phyloP scores from a whole-genome alignment of 2,329 filamentous ascomycete genomes.

The Eurotiales sp. region DNA sequence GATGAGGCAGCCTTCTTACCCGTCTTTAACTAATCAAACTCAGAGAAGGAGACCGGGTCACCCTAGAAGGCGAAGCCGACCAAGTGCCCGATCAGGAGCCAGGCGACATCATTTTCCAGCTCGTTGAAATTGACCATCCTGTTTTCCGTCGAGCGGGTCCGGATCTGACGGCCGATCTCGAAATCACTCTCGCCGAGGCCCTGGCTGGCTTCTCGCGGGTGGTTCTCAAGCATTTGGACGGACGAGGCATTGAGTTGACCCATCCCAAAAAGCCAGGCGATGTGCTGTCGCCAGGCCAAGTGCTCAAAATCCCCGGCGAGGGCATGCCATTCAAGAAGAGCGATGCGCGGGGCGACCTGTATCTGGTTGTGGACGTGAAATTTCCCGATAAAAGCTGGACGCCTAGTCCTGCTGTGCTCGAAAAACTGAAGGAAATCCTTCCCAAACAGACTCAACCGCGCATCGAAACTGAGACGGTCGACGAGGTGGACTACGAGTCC shows the following conservation, averaged over 20 bases:
- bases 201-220: slow-evolving; percentile 86
- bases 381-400: slow-evolving; percentile 89
- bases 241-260: slow-evolving; percentile 77
- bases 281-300: slow-evolving; percentile 75
- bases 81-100: slow-evolving; percentile 84
- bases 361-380: slow-evolving; percentile 76
- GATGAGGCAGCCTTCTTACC: background rate
- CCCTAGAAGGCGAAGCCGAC: slow-evolving; percentile 89
- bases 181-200: slow-evolving; percentile 77
- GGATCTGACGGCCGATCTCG: slow-evolving; percentile 77
- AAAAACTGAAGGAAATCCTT: slow-evolving; percentile 69
- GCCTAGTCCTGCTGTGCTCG: slow-evolving; percentile 64
- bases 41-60: slow-evolving; percentile 78
- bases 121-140: slow-evolving; percentile 77
- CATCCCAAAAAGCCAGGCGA: slow-evolving; percentile 74
- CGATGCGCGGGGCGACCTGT: slow-evolving; percentile 81
- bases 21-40: slow-evolving; percentile 1
- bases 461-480: slow-evolving; percentile 69
- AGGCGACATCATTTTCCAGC: slow-evolving; percentile 86
- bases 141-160: slow-evolving; percentile 77
- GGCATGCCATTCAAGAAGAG: slow-evolving; percentile 92
- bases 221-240: slow-evolving; percentile 88
- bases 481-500: slow-evolving; percentile 84
- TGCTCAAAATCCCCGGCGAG: slow-evolving; percentile 81
- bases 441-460: slow-evolving; percentile 56